Evolutionary conservation across 306 rosid genomes (phyloP).

Genomic region (Lathyrus aphaca): DNA sequence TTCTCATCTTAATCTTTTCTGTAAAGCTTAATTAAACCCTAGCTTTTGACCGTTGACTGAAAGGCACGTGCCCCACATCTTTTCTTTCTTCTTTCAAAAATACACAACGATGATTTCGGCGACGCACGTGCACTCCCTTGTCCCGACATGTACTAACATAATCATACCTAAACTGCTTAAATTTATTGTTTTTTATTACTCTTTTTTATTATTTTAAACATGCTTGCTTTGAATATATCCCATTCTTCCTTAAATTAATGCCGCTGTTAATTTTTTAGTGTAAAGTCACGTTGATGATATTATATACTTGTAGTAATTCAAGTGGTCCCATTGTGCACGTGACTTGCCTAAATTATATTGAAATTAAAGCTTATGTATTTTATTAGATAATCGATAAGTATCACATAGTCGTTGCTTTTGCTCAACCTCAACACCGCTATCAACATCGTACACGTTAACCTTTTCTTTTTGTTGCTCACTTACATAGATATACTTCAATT

Average conservation of each 20-base stretch:
- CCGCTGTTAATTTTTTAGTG: conserved; percentile 25
- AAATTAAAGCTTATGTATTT: conserved; percentile 19
- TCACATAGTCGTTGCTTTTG: conserved; percentile 38
- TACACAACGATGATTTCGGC: conserved; percentile 68
- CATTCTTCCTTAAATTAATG: conserved; percentile 19
- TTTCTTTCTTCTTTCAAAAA: conserved; percentile 46
- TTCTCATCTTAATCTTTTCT: conserved; percentile 51
- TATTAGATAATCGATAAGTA: background rate
- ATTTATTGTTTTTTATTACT: conserved; percentile 32
- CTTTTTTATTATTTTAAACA: background rate
- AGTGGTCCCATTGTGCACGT: conserved; percentile 51
- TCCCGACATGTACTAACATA: conserved; percentile 57
- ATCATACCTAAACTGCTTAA: conserved; percentile 59
- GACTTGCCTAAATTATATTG: conserved; percentile 38
- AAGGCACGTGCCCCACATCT: conserved; percentile 73
- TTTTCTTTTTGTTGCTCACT: too few species aligned
- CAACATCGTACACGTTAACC: too few species aligned
- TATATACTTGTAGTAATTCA: conserved; percentile 9
- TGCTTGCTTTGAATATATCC: conserved; percentile 32
- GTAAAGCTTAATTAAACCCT: conserved; percentile 39
- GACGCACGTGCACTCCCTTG: conserved; percentile 76
- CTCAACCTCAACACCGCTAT: background rate
- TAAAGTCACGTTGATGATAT: conserved; percentile 37
- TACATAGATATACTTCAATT: too few species aligned
- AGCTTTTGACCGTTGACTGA: conserved; percentile 83